Evolutionary conservation across 345 rosid genomes (phyloP).

Genomic region (Streptanthus diversifolius): DNA sequence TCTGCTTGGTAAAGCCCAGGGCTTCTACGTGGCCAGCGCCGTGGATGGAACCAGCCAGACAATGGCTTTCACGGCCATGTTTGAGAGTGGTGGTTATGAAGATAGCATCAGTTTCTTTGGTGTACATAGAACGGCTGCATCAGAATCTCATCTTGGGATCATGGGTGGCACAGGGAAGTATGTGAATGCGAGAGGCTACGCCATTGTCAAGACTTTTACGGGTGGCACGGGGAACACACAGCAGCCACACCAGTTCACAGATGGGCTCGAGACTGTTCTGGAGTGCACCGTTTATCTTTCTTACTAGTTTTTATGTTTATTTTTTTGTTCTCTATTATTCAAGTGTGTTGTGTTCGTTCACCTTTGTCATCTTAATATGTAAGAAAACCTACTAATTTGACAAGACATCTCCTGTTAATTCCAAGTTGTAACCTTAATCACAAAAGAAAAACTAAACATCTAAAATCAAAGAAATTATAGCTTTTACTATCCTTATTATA

Average conservation of each 20-base stretch:
- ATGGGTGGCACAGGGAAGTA: constrained; percentile 93
- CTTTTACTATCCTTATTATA: no score
- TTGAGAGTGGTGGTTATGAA: constrained; percentile 56
- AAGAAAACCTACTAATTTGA: constrained; percentile 1
- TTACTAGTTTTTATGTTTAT: constrained; percentile 25
- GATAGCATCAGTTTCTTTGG: constrained; percentile 78
- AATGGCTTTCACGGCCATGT: constrained; percentile 78
- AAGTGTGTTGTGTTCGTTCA: neutral
- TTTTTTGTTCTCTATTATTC: neutral
- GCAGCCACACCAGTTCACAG: constrained; percentile 54
- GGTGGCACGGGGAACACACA: constrained; percentile 36
- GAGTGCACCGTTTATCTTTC: constrained; percentile 53
- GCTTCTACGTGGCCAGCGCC: constrained; percentile 68
- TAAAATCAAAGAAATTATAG: no score
- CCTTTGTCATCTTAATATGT: neutral
- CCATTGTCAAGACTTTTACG: constrained; percentile 57
- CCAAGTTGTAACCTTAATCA: neutral
- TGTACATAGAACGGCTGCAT: constrained; percentile 54
- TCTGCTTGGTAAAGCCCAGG: constrained; percentile 76
- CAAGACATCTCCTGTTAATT: neutral
- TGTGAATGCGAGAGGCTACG: constrained; percentile 67
- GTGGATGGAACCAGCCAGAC: constrained; percentile 72
- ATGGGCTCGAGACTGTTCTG: constrained; percentile 65
- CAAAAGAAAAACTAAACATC: no score
- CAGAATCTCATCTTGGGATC: constrained; percentile 71